phyloP scores from a whole-genome alignment of 306 rosid species.

The Pueraria montana region DNA sequence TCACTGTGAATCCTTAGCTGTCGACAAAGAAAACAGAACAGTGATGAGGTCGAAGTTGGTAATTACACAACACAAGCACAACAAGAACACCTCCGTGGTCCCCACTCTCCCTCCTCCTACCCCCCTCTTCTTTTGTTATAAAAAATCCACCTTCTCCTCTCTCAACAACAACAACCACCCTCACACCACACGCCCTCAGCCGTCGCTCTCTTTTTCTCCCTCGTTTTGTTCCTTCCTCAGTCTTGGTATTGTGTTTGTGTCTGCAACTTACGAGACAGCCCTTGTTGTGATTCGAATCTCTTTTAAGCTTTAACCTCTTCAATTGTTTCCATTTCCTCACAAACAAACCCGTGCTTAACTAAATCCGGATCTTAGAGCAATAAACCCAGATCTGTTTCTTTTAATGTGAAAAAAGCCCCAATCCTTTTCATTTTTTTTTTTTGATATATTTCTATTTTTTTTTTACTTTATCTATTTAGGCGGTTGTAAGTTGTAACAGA shows the following conservation, averaged over 20 bases:
- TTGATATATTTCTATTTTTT: background rate
- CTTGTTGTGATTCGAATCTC: background rate
- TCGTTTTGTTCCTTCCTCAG: background rate
- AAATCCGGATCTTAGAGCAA: conserved; percentile 30
- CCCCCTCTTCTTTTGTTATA: conserved; percentile 48
- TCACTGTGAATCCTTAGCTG: conserved; percentile 54
- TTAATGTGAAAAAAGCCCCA: background rate
- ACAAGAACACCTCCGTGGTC: conserved; percentile 43
- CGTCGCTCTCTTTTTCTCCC: conserved; percentile 24
- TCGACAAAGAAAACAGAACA: conserved; percentile 35
- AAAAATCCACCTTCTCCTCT: conserved; percentile 57
- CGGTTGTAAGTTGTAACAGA: background rate
- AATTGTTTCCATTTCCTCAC: background rate
- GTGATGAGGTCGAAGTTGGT: conserved; percentile 38
- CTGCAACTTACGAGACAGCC: background rate
- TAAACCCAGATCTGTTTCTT: conserved; percentile 47
- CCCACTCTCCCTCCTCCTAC: conserved; percentile 4
- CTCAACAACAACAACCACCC: conserved; percentile 46
- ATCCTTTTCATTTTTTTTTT: background rate
- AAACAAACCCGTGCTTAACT: too few species aligned
- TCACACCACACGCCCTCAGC: conserved; percentile 43
- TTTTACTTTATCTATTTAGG: background rate
- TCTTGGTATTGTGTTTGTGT: background rate
- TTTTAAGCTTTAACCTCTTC: background rate
- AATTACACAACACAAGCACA: conserved; percentile 20